These are phyloP conservation scores for Guyanaporus albipodus DNA, from an alignment of 768 basidiomycete genomes.

Conservation along the genomic window DNA sequence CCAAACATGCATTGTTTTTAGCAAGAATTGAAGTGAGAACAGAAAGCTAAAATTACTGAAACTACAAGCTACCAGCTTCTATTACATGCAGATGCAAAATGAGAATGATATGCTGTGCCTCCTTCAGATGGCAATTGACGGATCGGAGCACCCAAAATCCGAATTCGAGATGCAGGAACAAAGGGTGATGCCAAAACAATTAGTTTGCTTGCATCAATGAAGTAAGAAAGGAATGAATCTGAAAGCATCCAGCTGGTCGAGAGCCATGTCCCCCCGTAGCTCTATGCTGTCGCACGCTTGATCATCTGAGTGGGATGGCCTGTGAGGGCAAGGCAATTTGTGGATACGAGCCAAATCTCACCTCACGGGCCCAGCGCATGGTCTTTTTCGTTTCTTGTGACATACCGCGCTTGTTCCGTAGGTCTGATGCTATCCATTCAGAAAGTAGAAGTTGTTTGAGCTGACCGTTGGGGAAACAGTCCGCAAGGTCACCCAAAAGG, in stretches of 20 bases:
- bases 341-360: slow-evolving; percentile 32
- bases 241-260: slow-evolving; percentile 25
- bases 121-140: slow-evolving; percentile 63
- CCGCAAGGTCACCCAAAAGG: slow-evolving; percentile 89
- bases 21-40: too few species aligned
- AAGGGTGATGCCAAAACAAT: slow-evolving; percentile 19
- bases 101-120: slow-evolving; percentile 52
- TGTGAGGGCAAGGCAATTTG: background rate
- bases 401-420: slow-evolving; percentile 72
- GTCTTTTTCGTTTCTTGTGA: slow-evolving; percentile 81
- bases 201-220: slow-evolving; percentile 50
- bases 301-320: slow-evolving; percentile 52
- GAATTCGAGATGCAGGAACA: slow-evolving; percentile 12
- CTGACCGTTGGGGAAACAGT: slow-evolving; percentile 76
- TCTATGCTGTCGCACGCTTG: slow-evolving; percentile 74
- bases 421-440: slow-evolving; percentile 73
- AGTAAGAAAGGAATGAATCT: slow-evolving; percentile 32
- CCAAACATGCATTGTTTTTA: too few species aligned
- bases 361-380: slow-evolving; percentile 92
- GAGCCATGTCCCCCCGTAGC: slow-evolving; percentile 8
- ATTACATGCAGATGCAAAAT: slow-evolving; percentile 53
- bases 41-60: slow-evolving; percentile 25
- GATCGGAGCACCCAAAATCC: slow-evolving; percentile 18
- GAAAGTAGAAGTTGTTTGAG: slow-evolving; percentile 75
- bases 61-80: slow-evolving; percentile 39